Evolutionary conservation across 1,284 basidiomycete species (phyloP).

Genomic region (Apiotrichum gracile): DNA sequence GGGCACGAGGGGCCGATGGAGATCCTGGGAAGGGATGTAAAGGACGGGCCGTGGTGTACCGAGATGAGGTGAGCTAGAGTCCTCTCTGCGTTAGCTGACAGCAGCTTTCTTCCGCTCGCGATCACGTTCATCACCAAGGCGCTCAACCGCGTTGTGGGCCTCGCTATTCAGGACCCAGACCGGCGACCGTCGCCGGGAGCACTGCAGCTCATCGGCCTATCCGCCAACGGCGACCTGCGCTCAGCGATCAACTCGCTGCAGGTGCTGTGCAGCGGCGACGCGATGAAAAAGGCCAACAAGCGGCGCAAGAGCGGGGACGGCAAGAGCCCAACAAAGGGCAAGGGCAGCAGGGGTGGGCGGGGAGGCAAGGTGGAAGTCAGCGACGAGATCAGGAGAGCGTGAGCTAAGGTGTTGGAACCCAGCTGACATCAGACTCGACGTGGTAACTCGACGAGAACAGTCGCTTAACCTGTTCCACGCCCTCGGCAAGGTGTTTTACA

Average conservation of each 20-base stretch:
- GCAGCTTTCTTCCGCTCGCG: slow-evolving; percentile 85
- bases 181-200: slow-evolving; percentile 57
- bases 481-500: slow-evolving; percentile 88
- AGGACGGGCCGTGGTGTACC: slow-evolving; percentile 65
- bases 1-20: slow-evolving; percentile 52
- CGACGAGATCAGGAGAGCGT: slow-evolving; percentile 44
- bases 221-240: slow-evolving; percentile 82
- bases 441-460: slow-evolving; percentile 73
- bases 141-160: slow-evolving; percentile 59
- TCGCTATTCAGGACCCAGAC: slow-evolving; percentile 46
- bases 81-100: neutral
- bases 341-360: slow-evolving; percentile 25
- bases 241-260: slow-evolving; percentile 89
- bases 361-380: slow-evolving; percentile 41
- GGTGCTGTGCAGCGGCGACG: slow-evolving; percentile 52
- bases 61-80: slow-evolving; percentile 61
- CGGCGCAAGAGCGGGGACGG: slow-evolving; percentile 18
- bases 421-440: slow-evolving; percentile 52
- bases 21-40: slow-evolving; percentile 52
- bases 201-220: slow-evolving; percentile 67
- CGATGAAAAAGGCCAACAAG: neutral
- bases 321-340: neutral
- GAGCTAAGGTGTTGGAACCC: slow-evolving; percentile 14
- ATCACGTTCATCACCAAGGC: slow-evolving; percentile 76
- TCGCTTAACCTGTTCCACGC: slow-evolving; percentile 85